Evolutionary conservation across 1,139 yeast species (phyloP).

Genomic region (Taiozyma onychis): DNA sequence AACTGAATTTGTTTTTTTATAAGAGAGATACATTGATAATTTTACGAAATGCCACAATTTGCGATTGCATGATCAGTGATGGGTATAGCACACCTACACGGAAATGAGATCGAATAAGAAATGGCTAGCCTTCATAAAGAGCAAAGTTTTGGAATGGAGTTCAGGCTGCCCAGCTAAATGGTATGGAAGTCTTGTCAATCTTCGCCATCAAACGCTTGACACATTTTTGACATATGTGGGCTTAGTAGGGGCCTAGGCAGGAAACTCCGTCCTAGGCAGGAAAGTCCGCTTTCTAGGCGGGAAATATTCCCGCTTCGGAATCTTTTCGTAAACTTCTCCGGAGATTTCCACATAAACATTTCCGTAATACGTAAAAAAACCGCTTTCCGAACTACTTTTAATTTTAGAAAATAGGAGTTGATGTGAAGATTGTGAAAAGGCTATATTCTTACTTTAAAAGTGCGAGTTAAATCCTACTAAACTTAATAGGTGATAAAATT

Average conservation of each 20-base stretch:
- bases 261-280: background rate
- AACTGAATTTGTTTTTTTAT: background rate
- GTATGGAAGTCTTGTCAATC: no score
- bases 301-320: background rate
- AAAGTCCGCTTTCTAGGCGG: background rate
- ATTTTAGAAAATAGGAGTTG: background rate
- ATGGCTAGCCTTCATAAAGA: no score
- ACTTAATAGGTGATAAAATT: background rate
- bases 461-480: no score
- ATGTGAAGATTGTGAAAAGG: background rate
- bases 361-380: background rate
- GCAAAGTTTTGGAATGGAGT: no score
- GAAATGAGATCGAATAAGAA: no score
- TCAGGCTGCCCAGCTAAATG: no score
- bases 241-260: background rate
- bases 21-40: background rate
- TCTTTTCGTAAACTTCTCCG: background rate
- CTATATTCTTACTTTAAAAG: no score
- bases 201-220: background rate
- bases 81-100: background rate
- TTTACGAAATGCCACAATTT: background rate
- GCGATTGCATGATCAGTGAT: background rate
- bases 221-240: background rate
- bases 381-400: background rate
- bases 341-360: background rate